phyloP scores from a whole-genome alignment of 805 yeast genomes.

The Candida mattraensis region DNA sequence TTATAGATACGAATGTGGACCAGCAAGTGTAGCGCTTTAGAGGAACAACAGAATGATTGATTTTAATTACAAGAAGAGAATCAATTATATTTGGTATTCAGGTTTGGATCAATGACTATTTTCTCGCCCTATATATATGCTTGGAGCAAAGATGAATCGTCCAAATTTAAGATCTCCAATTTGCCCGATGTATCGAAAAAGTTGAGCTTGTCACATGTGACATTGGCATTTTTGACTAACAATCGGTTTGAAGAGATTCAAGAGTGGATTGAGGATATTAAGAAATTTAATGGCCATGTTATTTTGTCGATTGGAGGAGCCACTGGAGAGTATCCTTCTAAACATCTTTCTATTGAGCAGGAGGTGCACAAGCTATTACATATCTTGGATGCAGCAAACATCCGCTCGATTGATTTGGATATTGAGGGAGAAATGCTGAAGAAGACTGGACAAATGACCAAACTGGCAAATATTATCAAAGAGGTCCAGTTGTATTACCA shows the following conservation, averaged over 20 bases:
- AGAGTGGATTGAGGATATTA: conserved; percentile 27
- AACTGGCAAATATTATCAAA: conserved; percentile 18
- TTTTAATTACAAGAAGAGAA: no score
- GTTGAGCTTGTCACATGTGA: conserved; percentile 19
- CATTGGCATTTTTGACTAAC: conserved; percentile 29
- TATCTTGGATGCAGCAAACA: conserved; percentile 17
- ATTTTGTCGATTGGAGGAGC: conserved; percentile 36
- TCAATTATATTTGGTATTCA: no score
- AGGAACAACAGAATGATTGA: neutral
- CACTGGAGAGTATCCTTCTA: conserved; percentile 26
- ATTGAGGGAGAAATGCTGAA: conserved; percentile 29
- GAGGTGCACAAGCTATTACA: conserved; percentile 18
- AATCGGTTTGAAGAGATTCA: conserved; percentile 28
- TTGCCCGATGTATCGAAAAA: conserved; percentile 18
- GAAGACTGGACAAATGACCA: conserved; percentile 7
- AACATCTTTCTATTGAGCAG: conserved; percentile 7
- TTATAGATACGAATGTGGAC: no score
- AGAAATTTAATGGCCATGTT: conserved; percentile 20
- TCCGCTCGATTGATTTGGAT: conserved; percentile 30
- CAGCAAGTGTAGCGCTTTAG: neutral
- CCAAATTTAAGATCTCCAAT: conserved; percentile 17
- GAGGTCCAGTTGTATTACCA: conserved; percentile 10
- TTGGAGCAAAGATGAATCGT: conserved; percentile 25
- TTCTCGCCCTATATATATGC: conserved; percentile 34
- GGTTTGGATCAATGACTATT: conserved; percentile 20